Percentiles rank a stretch among this genome's conserved stretches.
These are phyloP conservation scores for Phialophora tarda DNA, from an alignment of 2,329 filamentous ascomycete genomes.

Conservation along the genomic window DNA sequence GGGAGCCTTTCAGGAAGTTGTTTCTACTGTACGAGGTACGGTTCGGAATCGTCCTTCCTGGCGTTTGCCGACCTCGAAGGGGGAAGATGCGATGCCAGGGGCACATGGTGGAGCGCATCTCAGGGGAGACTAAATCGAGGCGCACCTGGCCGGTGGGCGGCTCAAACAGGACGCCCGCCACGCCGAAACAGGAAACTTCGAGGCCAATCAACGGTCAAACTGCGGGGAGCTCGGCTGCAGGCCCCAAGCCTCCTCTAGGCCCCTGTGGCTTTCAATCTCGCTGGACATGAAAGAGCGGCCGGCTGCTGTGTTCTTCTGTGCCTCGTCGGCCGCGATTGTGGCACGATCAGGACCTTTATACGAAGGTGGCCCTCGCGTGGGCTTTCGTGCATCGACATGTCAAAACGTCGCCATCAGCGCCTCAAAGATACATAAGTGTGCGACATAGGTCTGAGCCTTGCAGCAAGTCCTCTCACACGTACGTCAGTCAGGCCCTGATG, in stretches of 20 bases:
- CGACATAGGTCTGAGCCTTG: background rate
- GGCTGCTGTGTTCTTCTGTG: background rate
- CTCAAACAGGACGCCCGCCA: constrained; percentile 16
- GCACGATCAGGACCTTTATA: background rate
- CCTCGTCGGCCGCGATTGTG: background rate
- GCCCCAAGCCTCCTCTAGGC: constrained; percentile 4
- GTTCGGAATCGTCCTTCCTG: background rate
- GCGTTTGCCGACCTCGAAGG: background rate
- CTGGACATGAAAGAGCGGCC: background rate
- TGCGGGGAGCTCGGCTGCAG: constrained; percentile 7
- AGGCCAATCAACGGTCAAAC: constrained; percentile 21
- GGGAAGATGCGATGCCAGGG: background rate
- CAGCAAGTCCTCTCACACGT: background rate
- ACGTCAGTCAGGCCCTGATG: background rate
- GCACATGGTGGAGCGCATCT: constrained; percentile 2
- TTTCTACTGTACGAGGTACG: background rate
- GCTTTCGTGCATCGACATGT: background rate
- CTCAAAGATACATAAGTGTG: background rate
- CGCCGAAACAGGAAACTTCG: constrained; percentile 6
- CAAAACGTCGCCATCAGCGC: background rate
- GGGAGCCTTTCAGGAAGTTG: background rate
- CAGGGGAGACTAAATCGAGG: constrained; percentile 16
- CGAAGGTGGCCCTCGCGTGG: constrained; percentile 3
- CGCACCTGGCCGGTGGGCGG: constrained; percentile 6
- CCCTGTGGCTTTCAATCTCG: constrained; percentile 3